Base-by-base conservation (phyloP, 495 filamentous ascomycete genomes). In the Neurospora hispaniola region DNA sequence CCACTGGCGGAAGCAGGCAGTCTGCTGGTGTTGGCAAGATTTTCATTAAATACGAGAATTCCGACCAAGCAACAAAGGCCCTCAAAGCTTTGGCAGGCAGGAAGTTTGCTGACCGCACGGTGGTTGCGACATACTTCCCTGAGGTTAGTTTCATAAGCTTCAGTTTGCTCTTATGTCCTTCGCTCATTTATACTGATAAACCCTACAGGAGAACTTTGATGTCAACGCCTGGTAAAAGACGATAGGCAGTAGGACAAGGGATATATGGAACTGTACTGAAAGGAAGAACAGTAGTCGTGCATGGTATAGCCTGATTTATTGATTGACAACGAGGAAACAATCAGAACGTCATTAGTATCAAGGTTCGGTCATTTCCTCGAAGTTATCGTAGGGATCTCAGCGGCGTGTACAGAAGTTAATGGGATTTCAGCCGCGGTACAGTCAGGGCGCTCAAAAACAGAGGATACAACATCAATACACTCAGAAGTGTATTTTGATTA, bases 11-110 rank as follows among this genome's bases (percentile, higher is more conserved):
- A 54, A 93, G 91, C 76, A 86, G 91, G 77, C 91, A 93, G 78
- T 90, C 91, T 5, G 87, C 92, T 39, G 95, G 95, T n/a, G 93
- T 97, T 12, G 95, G 95, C 78, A 98, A 98, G 88, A 98, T 99
- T 74, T 99, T 89, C 78, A 89, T 99, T 85, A 98, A 97, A 82
- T 99, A 91, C 77, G 94, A 95, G 69, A 88, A 84, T 3, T 83
- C 88, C 8, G 92, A 94, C 72, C 88, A 89, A 2, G 93, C 96
- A n/a, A 89, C 90, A 69, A 92, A 90, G 76, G 96, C 96, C 12
- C 85, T 98, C 69, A 88, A 90, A 75, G 90, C 93, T 48, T 86
- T 99, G 73, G 96, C 96, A 12, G 96, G 96, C 48, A 87, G 96
- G 70, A 97, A 98, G 80, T 99, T 98, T 79, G 92, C 93, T 2